Conservation (phyloP, 2,329 filamentous ascomycete genomes). For the Byssoonygena ceratinophila region DNA sequence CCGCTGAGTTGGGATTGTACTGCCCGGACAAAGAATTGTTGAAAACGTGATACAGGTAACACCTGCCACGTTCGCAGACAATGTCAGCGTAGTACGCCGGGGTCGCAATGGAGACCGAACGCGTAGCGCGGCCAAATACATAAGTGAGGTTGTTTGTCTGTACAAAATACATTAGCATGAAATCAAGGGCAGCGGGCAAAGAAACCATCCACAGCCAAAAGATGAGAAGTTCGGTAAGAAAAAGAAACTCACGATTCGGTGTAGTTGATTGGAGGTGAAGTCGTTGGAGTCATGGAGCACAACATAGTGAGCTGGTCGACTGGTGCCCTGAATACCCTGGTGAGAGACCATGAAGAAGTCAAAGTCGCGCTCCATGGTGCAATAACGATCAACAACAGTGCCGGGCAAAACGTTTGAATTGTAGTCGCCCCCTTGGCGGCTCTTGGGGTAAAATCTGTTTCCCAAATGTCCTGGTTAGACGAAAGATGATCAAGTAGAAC, state of each 20-base stretch:
- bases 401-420: slow-evolving; percentile 56
- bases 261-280: slow-evolving; percentile 43
- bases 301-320: slow-evolving; percentile 72
- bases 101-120: slow-evolving; percentile 74
- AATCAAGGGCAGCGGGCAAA: slow-evolving; percentile 33
- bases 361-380: slow-evolving; percentile 62
- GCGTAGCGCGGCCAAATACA: slow-evolving; percentile 70
- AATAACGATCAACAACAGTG: slow-evolving; percentile 73
- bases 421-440: slow-evolving; percentile 38
- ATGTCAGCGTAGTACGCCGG: slow-evolving; percentile 86
- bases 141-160: slow-evolving; percentile 55
- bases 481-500: neutral
- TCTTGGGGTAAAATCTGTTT: slow-evolving; percentile 57
- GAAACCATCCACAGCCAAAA: slow-evolving; percentile 39
- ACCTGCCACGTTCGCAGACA: slow-evolving; percentile 64
- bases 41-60: slow-evolving; percentile 45
- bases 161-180: slow-evolving; percentile 39
- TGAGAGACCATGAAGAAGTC: slow-evolving; percentile 83
- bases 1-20: slow-evolving; percentile 39
- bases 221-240: slow-evolving; percentile 18
- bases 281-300: slow-evolving; percentile 54
- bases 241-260: slow-evolving; percentile 17
- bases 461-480: neutral
- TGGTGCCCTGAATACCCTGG: slow-evolving; percentile 67
- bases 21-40: neutral